Conservation (phyloP, 768 basidiomycete genomes). For the Tubosaeta sp. region DNA sequence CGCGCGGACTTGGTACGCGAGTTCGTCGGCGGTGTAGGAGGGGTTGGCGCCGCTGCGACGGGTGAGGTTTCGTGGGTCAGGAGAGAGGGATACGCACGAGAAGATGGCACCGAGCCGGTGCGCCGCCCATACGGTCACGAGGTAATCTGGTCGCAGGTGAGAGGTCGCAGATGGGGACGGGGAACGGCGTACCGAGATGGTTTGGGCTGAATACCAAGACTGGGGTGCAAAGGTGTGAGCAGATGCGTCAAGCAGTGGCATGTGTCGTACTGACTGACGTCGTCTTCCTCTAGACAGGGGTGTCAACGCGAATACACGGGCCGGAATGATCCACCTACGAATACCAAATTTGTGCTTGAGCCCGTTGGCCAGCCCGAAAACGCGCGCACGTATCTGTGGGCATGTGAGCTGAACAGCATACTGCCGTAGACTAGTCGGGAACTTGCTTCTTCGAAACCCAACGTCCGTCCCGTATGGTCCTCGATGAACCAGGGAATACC, state of each 20-base stretch:
- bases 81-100: slow-evolving; percentile 39
- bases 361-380: slow-evolving; percentile 37
- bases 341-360: slow-evolving; percentile 32
- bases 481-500: slow-evolving; percentile 40
- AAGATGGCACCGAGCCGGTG: slow-evolving; percentile 55
- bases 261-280: slow-evolving; percentile 33
- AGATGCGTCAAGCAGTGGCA: background rate
- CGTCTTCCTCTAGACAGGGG: slow-evolving; percentile 30
- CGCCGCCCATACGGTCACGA: slow-evolving; percentile 51
- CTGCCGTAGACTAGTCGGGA: background rate
- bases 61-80: slow-evolving; percentile 1
- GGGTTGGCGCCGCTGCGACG: slow-evolving; percentile 58
- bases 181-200: slow-evolving; percentile 47
- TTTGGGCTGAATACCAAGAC: slow-evolving; percentile 66
- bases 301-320: background rate
- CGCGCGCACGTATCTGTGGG: slow-evolving; percentile 34
- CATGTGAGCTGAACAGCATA: background rate
- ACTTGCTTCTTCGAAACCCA: slow-evolving; percentile 36
- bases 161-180: background rate
- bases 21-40: slow-evolving; percentile 51
- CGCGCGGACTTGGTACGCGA: slow-evolving; percentile 50
- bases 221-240: slow-evolving; percentile 22
- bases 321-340: slow-evolving; percentile 20
- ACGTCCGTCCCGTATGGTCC: slow-evolving; percentile 34
- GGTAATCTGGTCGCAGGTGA: slow-evolving; percentile 40